These are phyloP conservation scores for Lasiodiplodia hormozganensis DNA, from an alignment of 2,329 filamentous ascomycete genomes.

Conservation along the genomic window DNA sequence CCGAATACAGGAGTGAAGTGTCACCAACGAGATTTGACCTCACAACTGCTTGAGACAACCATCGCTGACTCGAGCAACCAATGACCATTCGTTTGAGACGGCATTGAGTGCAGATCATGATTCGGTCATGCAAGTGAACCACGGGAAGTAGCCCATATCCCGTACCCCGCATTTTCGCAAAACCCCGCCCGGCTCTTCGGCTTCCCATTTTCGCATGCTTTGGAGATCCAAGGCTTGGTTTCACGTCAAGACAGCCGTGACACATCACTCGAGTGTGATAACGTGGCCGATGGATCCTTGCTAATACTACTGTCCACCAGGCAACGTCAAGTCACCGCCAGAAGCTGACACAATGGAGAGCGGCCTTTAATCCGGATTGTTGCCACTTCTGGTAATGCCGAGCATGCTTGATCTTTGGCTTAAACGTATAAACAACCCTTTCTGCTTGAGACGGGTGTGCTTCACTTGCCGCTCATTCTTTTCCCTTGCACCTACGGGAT, in stretches of 20 bases:
- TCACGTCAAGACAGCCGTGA: slow-evolving; percentile 10
- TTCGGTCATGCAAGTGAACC: not conserved
- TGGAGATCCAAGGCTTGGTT: slow-evolving; percentile 8
- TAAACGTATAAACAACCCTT: not conserved
- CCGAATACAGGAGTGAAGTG: too few species aligned
- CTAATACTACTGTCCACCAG: not conserved
- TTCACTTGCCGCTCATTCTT: not conserved
- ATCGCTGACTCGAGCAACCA: not conserved
- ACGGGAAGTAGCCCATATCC: slow-evolving; percentile 1
- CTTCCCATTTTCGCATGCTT: slow-evolving; percentile 8
- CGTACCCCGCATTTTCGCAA: slow-evolving; percentile 7
- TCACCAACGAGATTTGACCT: not conserved
- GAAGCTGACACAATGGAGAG: not conserved
- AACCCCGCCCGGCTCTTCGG: slow-evolving; percentile 10
- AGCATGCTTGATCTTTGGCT: not conserved
- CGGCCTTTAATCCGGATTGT: not conserved
- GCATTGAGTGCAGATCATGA: not conserved
- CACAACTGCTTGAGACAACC: not conserved
- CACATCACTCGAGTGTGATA: not conserved
- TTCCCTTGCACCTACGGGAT: not conserved
- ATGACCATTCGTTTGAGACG: not conserved
- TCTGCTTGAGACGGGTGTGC: not conserved
- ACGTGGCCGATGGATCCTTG: not conserved
- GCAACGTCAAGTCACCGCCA: not conserved
- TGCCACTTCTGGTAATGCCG: slow-evolving; percentile 2